phyloP scores from a whole-genome alignment of 129 eudicot genomes.

The Flaveria ramosissima region DNA sequence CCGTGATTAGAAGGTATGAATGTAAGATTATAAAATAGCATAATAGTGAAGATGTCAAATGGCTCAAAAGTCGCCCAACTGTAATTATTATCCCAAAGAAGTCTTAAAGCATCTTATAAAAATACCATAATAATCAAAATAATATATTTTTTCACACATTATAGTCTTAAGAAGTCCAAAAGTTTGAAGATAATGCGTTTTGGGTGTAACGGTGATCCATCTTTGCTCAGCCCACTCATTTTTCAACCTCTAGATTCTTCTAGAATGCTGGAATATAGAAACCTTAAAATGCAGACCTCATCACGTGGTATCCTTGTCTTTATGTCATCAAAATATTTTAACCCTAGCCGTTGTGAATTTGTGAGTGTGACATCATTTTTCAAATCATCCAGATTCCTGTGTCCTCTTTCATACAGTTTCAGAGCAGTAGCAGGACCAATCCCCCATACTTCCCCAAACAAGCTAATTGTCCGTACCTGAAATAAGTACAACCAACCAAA shows the following conservation, averaged over 20 bases:
- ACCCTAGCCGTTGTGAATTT: constrained; percentile 72
- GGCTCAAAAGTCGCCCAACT: not conserved
- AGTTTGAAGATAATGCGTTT: not conserved
- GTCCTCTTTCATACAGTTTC: constrained; percentile 86
- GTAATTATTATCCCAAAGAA: not conserved
- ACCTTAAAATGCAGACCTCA: constrained; percentile 53
- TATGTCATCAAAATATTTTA: constrained; percentile 85
- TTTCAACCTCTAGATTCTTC: not conserved
- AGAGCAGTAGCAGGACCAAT: constrained; percentile 93
- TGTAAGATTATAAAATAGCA: not conserved
- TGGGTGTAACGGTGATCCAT: not conserved
- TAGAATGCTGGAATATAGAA: not conserved
- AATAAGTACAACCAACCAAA: constrained; percentile 1
- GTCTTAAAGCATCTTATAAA: not conserved
- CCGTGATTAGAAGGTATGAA: no score
- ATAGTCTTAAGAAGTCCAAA: not conserved
- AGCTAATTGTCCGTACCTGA: constrained; percentile 77
- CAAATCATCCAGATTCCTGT: constrained; percentile 78
- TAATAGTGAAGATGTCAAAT: no score
- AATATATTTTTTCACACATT: not conserved
- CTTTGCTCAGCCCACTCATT: not conserved
- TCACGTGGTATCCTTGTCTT: constrained; percentile 86
- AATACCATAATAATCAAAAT: not conserved
- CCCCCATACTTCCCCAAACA: constrained; percentile 99
- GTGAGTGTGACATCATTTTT: constrained; percentile 67